Conservation (phyloP, 2,329 filamentous ascomycete genomes). For the Xylaria sp. region DNA sequence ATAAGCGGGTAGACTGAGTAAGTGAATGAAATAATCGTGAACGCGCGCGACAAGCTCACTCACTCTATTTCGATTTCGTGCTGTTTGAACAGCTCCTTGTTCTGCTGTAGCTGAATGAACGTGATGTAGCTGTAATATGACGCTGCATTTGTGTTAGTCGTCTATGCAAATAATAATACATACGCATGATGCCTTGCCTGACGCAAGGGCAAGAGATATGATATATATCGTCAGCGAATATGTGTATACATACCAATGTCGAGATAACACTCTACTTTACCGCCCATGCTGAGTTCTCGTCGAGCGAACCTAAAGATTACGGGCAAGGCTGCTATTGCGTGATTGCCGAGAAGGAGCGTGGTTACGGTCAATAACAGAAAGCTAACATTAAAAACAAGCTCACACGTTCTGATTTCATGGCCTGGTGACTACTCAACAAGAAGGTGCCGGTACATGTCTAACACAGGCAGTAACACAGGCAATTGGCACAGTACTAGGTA, state of each 20-base stretch:
- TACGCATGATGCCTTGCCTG: background rate
- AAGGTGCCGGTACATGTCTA: background rate
- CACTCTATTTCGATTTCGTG: slow-evolving; percentile 75
- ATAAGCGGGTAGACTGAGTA: background rate
- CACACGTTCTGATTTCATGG: background rate
- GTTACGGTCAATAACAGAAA: background rate
- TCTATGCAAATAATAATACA: too few relatives aligned
- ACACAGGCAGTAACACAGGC: background rate
- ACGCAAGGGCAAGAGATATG: too few relatives aligned
- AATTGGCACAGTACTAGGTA: background rate
- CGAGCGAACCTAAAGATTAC: background rate
- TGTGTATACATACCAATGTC: slow-evolving; percentile 67
- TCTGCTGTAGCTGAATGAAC: slow-evolving; percentile 68
- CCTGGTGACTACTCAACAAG: slow-evolving; percentile 22
- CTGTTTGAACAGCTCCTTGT: slow-evolving; percentile 63
- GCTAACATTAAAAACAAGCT: background rate
- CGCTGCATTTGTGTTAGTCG: slow-evolving; percentile 57
- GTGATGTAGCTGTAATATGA: slow-evolving; percentile 71
- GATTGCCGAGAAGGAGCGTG: background rate
- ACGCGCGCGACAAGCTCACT: slow-evolving; percentile 42
- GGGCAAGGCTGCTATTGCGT: slow-evolving; percentile 2
- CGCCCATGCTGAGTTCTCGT: slow-evolving; percentile 60
- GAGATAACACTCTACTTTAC: slow-evolving; percentile 73
- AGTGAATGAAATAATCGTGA: background rate
- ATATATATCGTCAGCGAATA: background rate